Percentiles rank a stretch among this genome's conserved stretches.
phyloP scores from a whole-genome alignment of 1,284 basidiomycete species.

The Rhodotorula sp. region DNA sequence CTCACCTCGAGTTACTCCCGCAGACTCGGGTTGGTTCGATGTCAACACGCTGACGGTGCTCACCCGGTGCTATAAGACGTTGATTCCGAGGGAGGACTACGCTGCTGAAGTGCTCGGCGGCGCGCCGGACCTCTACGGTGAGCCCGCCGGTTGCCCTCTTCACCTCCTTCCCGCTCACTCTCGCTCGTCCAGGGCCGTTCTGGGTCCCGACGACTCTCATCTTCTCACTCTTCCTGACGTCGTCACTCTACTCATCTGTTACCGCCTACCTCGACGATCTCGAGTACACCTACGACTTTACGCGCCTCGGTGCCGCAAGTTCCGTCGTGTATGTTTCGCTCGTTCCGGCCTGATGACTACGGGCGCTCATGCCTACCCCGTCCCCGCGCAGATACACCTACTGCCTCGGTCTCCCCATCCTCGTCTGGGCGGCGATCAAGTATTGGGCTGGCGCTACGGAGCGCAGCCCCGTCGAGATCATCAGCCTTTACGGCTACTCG shows the following conservation, averaged over 20 bases:
- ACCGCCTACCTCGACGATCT: constrained; percentile 70
- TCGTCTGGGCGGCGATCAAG: constrained; percentile 74
- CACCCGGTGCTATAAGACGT: constrained; percentile 52
- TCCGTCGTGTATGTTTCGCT: constrained; percentile 60
- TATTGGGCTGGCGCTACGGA: constrained; percentile 76
- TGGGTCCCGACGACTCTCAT: constrained; percentile 93
- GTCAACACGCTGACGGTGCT: constrained; percentile 53
- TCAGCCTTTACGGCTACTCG: constrained; percentile 57
- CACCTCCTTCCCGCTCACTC: background rate
- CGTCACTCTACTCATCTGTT: constrained; percentile 81
- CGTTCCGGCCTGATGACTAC: background rate
- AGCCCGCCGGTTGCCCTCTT: background rate
- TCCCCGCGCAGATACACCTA: constrained; percentile 64
- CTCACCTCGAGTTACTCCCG: background rate
- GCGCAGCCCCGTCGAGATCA: constrained; percentile 74
- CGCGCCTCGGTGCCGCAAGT: constrained; percentile 75
- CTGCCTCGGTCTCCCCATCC: constrained; percentile 72
- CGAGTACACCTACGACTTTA: constrained; percentile 76
- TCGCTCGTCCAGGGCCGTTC: constrained; percentile 68
- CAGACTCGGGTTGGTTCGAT: constrained; percentile 56
- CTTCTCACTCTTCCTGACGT: constrained; percentile 85
- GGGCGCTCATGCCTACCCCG: constrained; percentile 70
- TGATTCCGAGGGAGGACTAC: constrained; percentile 55
- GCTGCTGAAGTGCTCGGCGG: constrained; percentile 54
- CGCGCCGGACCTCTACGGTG: constrained; percentile 56